Evolutionary conservation across 2,329 filamentous ascomycete genomes (phyloP).

Genomic region (Xylariales sp.): DNA sequence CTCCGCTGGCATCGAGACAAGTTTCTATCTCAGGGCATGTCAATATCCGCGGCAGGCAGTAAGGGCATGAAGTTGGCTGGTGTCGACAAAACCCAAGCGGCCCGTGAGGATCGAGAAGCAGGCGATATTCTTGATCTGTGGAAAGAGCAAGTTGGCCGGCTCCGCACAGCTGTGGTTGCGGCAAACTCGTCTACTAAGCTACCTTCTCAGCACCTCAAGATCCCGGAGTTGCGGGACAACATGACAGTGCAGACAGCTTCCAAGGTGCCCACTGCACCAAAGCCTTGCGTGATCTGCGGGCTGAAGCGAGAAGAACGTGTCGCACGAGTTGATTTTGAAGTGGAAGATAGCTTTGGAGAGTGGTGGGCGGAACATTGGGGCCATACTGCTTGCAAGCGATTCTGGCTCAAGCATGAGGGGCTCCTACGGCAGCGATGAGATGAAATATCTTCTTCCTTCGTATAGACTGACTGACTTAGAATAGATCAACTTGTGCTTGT

Average conservation of each 20-base stretch:
- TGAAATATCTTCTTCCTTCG: no score
- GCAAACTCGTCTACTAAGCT: conserved; percentile 44
- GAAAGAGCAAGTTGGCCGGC: conserved; percentile 69
- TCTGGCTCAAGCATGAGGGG: conserved; percentile 76
- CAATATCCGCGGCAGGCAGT: conserved; percentile 71
- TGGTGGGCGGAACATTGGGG: conserved; percentile 95
- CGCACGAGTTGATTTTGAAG: conserved; percentile 65
- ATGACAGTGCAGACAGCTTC: conserved; percentile 66
- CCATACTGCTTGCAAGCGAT: conserved; percentile 72
- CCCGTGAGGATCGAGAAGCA: conserved; percentile 79
- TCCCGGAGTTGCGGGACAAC: conserved; percentile 70
- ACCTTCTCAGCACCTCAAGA: conserved; percentile 33
- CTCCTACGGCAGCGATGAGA: conserved; percentile 63
- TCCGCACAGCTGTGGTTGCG: conserved; percentile 69
- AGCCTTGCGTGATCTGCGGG: conserved; percentile 80
- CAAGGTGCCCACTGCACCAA: conserved; percentile 68
- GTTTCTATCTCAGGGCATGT: conserved; percentile 80
- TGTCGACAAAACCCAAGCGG: conserved; percentile 77
- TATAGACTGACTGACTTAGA: no score
- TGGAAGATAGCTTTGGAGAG: conserved; percentile 91
- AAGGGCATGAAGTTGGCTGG: conserved; percentile 90
- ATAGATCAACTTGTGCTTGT: no score
- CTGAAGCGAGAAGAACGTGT: conserved; percentile 84
- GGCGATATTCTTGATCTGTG: conserved; percentile 72
- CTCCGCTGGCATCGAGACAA: conserved; percentile 88